phyloP scores from a whole-genome alignment of 192 early-diverging fungal genomes.

The Coemansia sp. region DNA sequence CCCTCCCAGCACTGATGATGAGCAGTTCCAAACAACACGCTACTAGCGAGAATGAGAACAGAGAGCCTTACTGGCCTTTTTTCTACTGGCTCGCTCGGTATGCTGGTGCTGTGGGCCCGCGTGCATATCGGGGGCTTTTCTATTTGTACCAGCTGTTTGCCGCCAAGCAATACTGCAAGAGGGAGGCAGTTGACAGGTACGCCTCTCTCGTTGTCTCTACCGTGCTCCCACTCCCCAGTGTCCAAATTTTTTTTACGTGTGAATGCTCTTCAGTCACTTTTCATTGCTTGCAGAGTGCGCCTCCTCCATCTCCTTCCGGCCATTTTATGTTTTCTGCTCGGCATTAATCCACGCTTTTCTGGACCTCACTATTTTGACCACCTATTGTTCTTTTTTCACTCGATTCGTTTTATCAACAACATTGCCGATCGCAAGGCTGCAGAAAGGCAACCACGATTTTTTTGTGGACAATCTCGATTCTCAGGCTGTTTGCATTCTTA shows the following conservation, averaged over 20 bases:
- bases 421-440: background rate
- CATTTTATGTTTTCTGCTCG: background rate
- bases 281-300: background rate
- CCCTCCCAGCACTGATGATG: background rate
- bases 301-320: background rate
- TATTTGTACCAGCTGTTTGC: background rate
- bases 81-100: background rate
- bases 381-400: background rate
- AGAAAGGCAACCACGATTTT: background rate
- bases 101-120: background rate
- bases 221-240: background rate
- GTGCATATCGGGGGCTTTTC: background rate
- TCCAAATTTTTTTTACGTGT: too few species aligned
- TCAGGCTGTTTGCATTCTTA: background rate
- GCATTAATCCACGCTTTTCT: background rate
- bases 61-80: background rate
- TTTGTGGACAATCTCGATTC: background rate
- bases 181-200: background rate
- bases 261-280: background rate
- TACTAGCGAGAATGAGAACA: conserved; percentile 8
- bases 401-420: background rate
- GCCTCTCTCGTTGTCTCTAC: background rate
- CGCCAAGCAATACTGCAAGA: background rate
- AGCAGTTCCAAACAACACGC: background rate
- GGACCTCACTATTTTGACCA: background rate